Conservation (phyloP, 2,329 filamentous ascomycete species). For the Zasmidium angulare region DNA sequence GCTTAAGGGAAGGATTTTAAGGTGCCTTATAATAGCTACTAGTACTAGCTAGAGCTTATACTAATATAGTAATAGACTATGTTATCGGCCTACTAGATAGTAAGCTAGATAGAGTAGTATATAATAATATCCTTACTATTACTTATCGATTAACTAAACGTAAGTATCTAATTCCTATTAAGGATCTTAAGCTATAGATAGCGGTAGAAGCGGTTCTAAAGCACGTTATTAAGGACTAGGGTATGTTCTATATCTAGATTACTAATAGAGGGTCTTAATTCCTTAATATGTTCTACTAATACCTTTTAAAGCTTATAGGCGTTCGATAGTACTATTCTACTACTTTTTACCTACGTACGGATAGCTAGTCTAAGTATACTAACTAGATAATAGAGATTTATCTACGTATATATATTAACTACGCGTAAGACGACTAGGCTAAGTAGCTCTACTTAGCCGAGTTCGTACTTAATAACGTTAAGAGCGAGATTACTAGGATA, state of each 20-base stretch:
- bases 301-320: not conserved
- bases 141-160: constrained; percentile 2
- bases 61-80: constrained; percentile 1
- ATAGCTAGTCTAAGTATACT: constrained; percentile 3
- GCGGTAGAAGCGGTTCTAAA: not conserved
- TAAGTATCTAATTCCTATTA: not conserved
- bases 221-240: constrained; percentile 1
- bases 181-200: not conserved
- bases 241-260: not conserved
- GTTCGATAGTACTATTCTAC: not conserved
- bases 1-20: not conserved
- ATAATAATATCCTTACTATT: constrained; percentile 4
- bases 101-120: not conserved
- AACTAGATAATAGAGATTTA: constrained; percentile 2
- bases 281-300: not conserved
- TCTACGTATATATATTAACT: not conserved
- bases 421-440: constrained; percentile 4
- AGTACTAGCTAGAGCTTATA: not conserved
- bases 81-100: not conserved
- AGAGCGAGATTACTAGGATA: too few species aligned
- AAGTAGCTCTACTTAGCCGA: too few species aligned
- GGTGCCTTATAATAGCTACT: not conserved
- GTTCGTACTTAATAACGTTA: too few species aligned
- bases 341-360: not conserved
- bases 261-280: not conserved